Conservation (phyloP, 176 grass and related monocot genomes). For the Carex pumila region DNA sequence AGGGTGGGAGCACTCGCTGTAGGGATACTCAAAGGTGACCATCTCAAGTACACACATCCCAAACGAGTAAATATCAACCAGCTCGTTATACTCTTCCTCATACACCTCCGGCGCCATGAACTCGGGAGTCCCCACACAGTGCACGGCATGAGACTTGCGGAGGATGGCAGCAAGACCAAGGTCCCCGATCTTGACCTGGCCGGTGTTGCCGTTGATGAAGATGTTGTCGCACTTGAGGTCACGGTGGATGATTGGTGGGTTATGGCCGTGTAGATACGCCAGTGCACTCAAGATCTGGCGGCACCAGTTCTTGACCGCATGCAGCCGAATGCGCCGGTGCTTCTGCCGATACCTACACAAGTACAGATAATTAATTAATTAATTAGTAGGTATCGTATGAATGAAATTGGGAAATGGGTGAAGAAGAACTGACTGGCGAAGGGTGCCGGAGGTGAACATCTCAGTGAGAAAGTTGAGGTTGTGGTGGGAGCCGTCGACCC, state of each 20-base stretch:
- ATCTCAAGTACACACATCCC: slow-evolving; percentile 98
- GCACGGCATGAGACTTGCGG: slow-evolving; percentile 76
- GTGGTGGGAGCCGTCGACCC: slow-evolving; percentile 67
- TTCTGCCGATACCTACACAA: slow-evolving; percentile 64
- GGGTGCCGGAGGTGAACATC: slow-evolving; percentile 96
- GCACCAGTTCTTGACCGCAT: slow-evolving; percentile 96
- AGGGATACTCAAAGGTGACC: slow-evolving; percentile 93
- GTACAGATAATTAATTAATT: background rate
- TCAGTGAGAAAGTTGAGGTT: slow-evolving; percentile 99
- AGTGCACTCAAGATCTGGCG: slow-evolving; percentile 79
- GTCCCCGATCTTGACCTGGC: slow-evolving; percentile 92
- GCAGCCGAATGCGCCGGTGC: slow-evolving; percentile 61
- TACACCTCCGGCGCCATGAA: slow-evolving; percentile 99
- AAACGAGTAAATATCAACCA: slow-evolving; percentile 96
- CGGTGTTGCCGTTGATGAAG: slow-evolving; percentile 90
- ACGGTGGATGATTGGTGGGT: slow-evolving; percentile 93
- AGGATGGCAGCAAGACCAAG: slow-evolving; percentile 92
- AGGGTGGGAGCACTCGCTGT: slow-evolving; percentile 81
- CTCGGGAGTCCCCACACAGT: slow-evolving; percentile 93
- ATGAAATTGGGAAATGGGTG: background rate
- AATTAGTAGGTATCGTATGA: background rate
- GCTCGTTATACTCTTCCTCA: slow-evolving; percentile 89
- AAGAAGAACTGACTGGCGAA: slow-evolving; percentile 60
- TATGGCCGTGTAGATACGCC: slow-evolving; percentile 77
- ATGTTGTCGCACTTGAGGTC: slow-evolving; percentile 99